A percentile compares a stretch with the other conserved stretches of the same genome.
Conservation (phyloP, 1,139 yeast genomes). For the Geotrichum bryndzae region DNA sequence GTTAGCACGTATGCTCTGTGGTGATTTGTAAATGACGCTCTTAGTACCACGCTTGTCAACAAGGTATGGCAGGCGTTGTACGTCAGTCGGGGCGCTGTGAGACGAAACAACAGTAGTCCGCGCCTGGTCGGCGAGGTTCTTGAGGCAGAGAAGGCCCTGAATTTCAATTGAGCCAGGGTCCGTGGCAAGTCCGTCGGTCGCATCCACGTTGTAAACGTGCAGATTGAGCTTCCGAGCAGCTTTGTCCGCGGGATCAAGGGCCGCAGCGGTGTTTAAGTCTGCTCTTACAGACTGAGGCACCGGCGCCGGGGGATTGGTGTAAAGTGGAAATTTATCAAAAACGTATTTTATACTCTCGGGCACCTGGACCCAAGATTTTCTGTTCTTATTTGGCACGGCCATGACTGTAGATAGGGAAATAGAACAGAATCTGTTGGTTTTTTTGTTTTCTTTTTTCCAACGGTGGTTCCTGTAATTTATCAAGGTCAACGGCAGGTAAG, state of each 20-base stretch:
- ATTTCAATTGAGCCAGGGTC: slow-evolving; percentile 33
- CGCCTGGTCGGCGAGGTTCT: slow-evolving; percentile 7
- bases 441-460: neutral
- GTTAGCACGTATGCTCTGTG: slow-evolving; percentile 7
- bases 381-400: neutral
- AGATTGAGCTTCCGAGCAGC: slow-evolving; percentile 16
- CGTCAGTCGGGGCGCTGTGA: slow-evolving; percentile 20
- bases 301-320: slow-evolving; percentile 34
- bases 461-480: neutral
- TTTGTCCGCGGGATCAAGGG: neutral
- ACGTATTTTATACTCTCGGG: slow-evolving; percentile 42
- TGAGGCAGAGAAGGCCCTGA: slow-evolving; percentile 22
- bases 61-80: slow-evolving; percentile 24
- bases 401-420: neutral
- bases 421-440: neutral
- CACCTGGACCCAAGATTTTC: slow-evolving; percentile 29
- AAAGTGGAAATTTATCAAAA: slow-evolving; percentile 49
- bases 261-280: slow-evolving; percentile 9
- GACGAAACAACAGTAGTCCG: slow-evolving; percentile 8
- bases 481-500: neutral
- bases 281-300: slow-evolving; percentile 7
- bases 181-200: slow-evolving; percentile 22
- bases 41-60: slow-evolving; percentile 13
- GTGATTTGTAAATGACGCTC: slow-evolving; percentile 12
- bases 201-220: slow-evolving; percentile 27